Evolutionary conservation across 768 basidiomycete species (phyloP).

Genomic region (Phanerochaete carnosa): DNA sequence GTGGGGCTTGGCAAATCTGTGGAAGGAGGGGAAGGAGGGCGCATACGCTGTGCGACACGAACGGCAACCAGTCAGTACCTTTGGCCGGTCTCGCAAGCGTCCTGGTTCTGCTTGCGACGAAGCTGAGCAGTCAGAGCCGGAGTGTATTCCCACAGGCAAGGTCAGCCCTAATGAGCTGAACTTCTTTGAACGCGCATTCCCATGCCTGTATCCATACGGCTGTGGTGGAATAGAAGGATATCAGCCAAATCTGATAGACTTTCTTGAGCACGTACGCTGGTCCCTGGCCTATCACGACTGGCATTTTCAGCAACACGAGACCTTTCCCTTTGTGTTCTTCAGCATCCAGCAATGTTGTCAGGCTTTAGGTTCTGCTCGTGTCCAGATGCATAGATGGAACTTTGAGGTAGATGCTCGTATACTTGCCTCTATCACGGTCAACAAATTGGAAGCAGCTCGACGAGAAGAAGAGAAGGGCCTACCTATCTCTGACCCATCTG

Average conservation of each 20-base stretch:
- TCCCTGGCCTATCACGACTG: slow-evolving; percentile 27
- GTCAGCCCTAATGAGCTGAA: background rate
- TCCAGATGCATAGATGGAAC: slow-evolving; percentile 30
- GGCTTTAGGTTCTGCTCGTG: slow-evolving; percentile 21
- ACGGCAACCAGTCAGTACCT: slow-evolving; percentile 1
- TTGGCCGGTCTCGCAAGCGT: background rate
- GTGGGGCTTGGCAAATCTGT: slow-evolving; percentile 26
- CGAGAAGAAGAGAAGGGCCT: slow-evolving; percentile 29
- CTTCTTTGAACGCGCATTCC: slow-evolving; percentile 17
- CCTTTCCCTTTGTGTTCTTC: slow-evolving; percentile 31
- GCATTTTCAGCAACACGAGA: slow-evolving; percentile 28
- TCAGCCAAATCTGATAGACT: slow-evolving; percentile 1
- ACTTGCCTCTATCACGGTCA: slow-evolving; percentile 23
- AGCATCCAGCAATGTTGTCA: slow-evolving; percentile 28
- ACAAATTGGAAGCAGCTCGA: slow-evolving; percentile 30
- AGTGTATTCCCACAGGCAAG: background rate
- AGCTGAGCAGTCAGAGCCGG: background rate
- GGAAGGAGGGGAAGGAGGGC: slow-evolving; percentile 18
- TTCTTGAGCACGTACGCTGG: slow-evolving; percentile 28
- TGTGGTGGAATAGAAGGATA: slow-evolving; percentile 18
- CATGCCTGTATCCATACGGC: slow-evolving; percentile 22
- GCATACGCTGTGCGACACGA: slow-evolving; percentile 24
- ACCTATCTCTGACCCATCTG: slow-evolving; percentile 11
- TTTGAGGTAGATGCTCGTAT: slow-evolving; percentile 22
- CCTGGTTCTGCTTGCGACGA: background rate